Base-by-base conservation (phyloP, 805 yeast species). In the Ogataea populi-albae region DNA sequence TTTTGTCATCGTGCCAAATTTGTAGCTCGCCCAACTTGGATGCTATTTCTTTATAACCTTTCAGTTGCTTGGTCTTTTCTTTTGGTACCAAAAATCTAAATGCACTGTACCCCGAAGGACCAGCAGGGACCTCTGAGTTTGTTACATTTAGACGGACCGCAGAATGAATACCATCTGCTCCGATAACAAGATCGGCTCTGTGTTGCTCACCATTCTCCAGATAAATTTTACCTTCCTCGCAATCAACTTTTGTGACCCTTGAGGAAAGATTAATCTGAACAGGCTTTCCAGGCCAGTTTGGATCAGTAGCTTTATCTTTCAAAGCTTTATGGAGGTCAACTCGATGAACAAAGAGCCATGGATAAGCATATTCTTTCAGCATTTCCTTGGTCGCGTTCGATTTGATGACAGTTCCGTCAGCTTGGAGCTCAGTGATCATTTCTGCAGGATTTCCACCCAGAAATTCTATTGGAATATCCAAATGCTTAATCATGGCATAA, bases 81-180 rank as follows among this genome's bases (percentile, higher is more conserved):
- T 36, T 31, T n/a, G 40, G 40, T 17, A 36, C 26, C 28, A 36
- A 19, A 22, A 36, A 36, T 20, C 40, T 21, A 16, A 31, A 36
- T 2, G 40, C 40, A 22, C 40, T 36, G 26, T 33, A 24, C 4
- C 40, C 40, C 9, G 40, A 36, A 20, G 40, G 40, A 17, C 35
- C 40, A 16, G 40, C 40, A 5, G 12, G n/a, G 4, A 36, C 32
- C n/a, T 8, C 26, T 9, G 28, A 18, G n/a, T 17, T 18, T 6
- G 32, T 30, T 3, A 36, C 40, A 14, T 26, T 10, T 19, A 24
- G 16, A n/a, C 40, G 31, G 10, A 36, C 32, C 11, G 32, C 38
- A 15, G 57, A 46, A 29, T 60, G 37, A 16, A 56, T 54, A 20
- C 63, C 63, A 37, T 57, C 63, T 7, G 62, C 61, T 16, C 57